Evolutionary conservation across 306 rosid genomes (phyloP).

Genomic region (Citrullus mucosospermus): DNA sequence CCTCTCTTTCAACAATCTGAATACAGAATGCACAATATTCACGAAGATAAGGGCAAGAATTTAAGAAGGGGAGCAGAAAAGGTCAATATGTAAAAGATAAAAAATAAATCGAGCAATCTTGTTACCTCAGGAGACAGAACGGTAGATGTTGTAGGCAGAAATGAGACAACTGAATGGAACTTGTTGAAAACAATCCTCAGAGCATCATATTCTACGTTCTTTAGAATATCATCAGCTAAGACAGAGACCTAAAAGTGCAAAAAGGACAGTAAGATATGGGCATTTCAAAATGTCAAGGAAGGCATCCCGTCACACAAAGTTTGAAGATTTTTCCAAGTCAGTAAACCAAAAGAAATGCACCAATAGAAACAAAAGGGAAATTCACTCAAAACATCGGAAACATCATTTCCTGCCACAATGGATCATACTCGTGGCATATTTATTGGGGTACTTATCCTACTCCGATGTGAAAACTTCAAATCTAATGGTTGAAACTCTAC

Average conservation of each 20-base stretch:
- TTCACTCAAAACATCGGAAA: background rate
- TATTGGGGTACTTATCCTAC: background rate
- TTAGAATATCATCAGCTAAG: slow-evolving; percentile 81
- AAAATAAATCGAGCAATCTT: background rate
- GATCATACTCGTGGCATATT: background rate
- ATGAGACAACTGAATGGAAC: slow-evolving; percentile 70
- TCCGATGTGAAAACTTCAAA: background rate
- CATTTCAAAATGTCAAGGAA: background rate
- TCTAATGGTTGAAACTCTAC: background rate
- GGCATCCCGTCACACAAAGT: background rate
- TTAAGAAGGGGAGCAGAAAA: background rate
- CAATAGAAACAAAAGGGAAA: background rate
- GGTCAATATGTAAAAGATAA: background rate
- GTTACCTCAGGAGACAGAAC: slow-evolving; percentile 87
- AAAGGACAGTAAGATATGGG: background rate
- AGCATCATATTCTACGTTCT: slow-evolving; percentile 90
- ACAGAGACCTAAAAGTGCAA: slow-evolving; percentile 65
- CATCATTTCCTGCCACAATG: background rate
- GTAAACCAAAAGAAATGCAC: background rate
- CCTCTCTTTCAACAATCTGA: slow-evolving; percentile 72
- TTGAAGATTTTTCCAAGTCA: background rate
- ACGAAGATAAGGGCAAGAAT: background rate
- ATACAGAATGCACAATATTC: slow-evolving; percentile 9
- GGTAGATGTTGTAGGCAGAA: slow-evolving; percentile 64
- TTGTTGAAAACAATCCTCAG: slow-evolving; percentile 73